Evolutionary conservation across 2,329 filamentous ascomycete genomes (phyloP), one percentile per base, ranked within the genome.

Genomic region (Tolypocladium nubicola): DNA sequence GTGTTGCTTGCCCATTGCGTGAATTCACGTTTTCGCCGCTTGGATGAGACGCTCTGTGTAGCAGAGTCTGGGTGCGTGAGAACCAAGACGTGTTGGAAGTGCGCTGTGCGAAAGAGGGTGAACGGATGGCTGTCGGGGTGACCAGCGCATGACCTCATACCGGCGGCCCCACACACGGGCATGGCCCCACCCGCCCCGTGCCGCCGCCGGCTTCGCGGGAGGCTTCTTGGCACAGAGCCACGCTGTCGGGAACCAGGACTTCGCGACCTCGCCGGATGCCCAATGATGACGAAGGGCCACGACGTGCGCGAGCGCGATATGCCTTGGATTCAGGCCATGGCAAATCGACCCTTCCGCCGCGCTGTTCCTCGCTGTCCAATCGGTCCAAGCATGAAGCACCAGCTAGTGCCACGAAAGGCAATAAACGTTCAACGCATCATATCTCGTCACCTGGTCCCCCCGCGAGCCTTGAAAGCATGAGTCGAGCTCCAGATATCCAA

Each of bases 1-100:
- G 41, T 66, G 63, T 41, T 65, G 59, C 30, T 60, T 64, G 33
- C 58, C 63, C 70, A 71, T 71, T n/a, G 57, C 11, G 30, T 3
- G 39, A 23, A 19, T 45, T 14, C 11, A n/a, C 5, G 39, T 33
- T 14, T 45, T n/a, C 1, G 5, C 16, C 11, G 10, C 13, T 41
- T 4, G 7, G n/a, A 7, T 30, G n/a, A 14, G 38, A n/a, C 14
- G 3, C 3, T 2, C 10, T 30, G 8, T 19, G 4, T 7, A n/a
- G 26, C 45, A n/a, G 16, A 16, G 6, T 6, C 2, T n/a, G 9
- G 26, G 9, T 9, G 9, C 6, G 21, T 30, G 43, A 16, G 43
- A 30, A 33, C 5, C 19, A 9, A 19, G 26, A 49, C 26, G 4
- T 11, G 16, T 30, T n/a, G 26, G 14, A 30, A 19, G 26, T 19